Base-by-base conservation (phyloP, 257 asterid species). In the Galeopsis tetrahit region DNA sequence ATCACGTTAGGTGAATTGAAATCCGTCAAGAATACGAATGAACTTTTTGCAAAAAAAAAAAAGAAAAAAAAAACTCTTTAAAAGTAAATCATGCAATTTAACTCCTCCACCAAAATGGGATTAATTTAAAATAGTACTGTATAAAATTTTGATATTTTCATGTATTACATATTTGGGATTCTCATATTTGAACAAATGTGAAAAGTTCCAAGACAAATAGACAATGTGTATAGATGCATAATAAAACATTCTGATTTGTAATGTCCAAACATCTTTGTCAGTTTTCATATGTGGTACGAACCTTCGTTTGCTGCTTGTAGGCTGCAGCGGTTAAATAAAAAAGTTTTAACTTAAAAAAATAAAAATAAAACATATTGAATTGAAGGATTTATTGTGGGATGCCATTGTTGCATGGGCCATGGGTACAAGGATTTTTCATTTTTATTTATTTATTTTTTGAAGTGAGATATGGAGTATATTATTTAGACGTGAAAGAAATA, bases 401-500 rank as follows among this genome's bases (percentile, higher is more conserved):
- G 28, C 28, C 28, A 21, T 21, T 21, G 28, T 0, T 21, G 28
- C 28, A 21, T 21, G 28, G 28, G 28, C 51, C 31, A n/a, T 14
- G 28, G 57, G 7, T 8, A 28, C 53, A 58, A 43, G 68, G 69
- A 15, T 21, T 31, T 21, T 0, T 11, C 4, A 10, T 10, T 32
- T 57, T 0, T 14, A 53, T 6, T 17, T 53, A 2, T 15, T 53
- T 51, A 15, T n/a, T 51, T 51, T 1, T 28, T 31, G 11, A 31
- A 31, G 1, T 31, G 76, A 74, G 0, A 66, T 48, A 62, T n/a
- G n/a, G n/a, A n/a, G 39, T 63, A 71, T 78, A 78, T 60, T 70
- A 63, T 81, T 49, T 6, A 74, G 78, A 56, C 65, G 71, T 63
- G 69, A 62, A 61, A 57, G 59, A 63, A 75, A 61, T 51, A 58